These are phyloP conservation scores for Trifolium fragiferum DNA, from an alignment of 306 rosid species.

Conservation along the genomic window DNA sequence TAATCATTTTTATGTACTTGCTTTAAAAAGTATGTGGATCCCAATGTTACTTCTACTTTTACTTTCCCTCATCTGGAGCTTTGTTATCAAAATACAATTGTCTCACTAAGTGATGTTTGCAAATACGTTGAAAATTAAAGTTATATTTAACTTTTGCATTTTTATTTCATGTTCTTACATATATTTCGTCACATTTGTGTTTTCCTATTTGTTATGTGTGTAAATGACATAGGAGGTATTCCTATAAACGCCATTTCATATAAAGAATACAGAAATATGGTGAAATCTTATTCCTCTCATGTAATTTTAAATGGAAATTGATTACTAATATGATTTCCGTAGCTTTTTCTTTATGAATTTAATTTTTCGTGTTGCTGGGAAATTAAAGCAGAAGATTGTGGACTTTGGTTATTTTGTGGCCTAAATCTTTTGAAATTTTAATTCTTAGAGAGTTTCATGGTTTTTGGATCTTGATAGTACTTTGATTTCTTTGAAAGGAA, in stretches of 20 bases:
- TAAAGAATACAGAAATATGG: slow-evolving; percentile 26
- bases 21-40: slow-evolving; percentile 32
- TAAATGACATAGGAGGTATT: slow-evolving; percentile 26
- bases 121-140: slow-evolving; percentile 28
- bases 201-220: slow-evolving; percentile 11
- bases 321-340: slow-evolving; percentile 22
- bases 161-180: not conserved
- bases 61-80: slow-evolving; percentile 15
- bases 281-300: slow-evolving; percentile 23
- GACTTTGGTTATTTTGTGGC: slow-evolving; percentile 27
- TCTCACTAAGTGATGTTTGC: slow-evolving; percentile 16
- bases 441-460: slow-evolving; percentile 21
- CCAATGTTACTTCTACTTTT: not conserved
- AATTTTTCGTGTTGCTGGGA: slow-evolving; percentile 32
- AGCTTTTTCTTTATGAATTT: slow-evolving; percentile 37
- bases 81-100: slow-evolving; percentile 18
- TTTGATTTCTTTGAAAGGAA: slow-evolving; percentile 66
- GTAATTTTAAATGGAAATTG: slow-evolving; percentile 14
- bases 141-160: slow-evolving; percentile 10
- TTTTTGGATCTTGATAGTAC: slow-evolving; percentile 44
- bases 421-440: slow-evolving; percentile 31
- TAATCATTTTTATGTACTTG: slow-evolving; percentile 27
- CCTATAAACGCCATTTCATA: slow-evolving; percentile 10
- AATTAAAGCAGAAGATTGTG: slow-evolving; percentile 25
- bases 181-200: slow-evolving; percentile 31